Percentiles rank a stretch among this genome's conserved stretches.
These are phyloP conservation scores for Centella asiatica DNA, from an alignment of 129 eudicot species.

Conservation along the genomic window DNA sequence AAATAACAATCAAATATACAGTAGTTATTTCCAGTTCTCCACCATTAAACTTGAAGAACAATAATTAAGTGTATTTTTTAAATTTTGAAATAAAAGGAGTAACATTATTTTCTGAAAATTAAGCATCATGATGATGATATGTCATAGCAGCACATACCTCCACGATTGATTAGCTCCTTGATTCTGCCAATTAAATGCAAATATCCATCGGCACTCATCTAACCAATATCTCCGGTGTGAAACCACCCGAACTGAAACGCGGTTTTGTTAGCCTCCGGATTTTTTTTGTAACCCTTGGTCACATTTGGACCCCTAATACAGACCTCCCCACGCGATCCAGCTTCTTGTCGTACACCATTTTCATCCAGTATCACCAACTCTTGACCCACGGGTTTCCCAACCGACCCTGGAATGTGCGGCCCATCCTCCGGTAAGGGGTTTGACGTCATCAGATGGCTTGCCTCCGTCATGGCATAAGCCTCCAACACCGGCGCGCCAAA, in stretches of 20 bases:
- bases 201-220: constrained; percentile 70
- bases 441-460: constrained; percentile 76
- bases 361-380: constrained; percentile 81
- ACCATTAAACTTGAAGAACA: no score
- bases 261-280: constrained; percentile 77
- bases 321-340: constrained; percentile 65
- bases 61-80: no score
- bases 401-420: constrained; percentile 75
- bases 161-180: constrained; percentile 90
- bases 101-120: no score
- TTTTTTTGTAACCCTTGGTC: constrained; percentile 83
- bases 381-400: constrained; percentile 96
- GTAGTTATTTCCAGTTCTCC: no score
- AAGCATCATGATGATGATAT: no score
- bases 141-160: constrained; percentile 71
- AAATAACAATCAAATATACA: no score
- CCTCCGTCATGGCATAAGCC: constrained; percentile 96
- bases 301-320: constrained; percentile 96
- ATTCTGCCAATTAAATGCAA: constrained; percentile 92
- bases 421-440: constrained; percentile 93
- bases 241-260: constrained; percentile 89
- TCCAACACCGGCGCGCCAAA: constrained; percentile 79
- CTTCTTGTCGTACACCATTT: constrained; percentile 53
- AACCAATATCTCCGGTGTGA: constrained; percentile 91
- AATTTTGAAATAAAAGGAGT: no score